Evolutionary conservation across 2,329 filamentous ascomycete genomes (phyloP), one percentile per base, ranked within the genome.

Genomic region (Pleomassaria siparia): DNA sequence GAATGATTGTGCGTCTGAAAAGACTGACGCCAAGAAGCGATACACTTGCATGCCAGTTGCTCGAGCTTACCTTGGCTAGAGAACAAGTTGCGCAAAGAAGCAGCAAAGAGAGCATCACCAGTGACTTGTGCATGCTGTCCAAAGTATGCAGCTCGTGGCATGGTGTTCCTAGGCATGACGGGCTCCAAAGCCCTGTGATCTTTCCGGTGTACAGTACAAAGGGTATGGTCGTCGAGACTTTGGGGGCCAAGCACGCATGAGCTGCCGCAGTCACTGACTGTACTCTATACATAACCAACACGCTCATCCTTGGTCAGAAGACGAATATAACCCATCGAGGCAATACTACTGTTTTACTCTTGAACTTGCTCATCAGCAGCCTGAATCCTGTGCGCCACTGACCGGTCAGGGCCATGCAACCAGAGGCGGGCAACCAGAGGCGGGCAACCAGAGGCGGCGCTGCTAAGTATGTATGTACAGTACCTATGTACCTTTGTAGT

Each of bases 281-380:
- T n/a, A n/a, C n/a, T n/a, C n/a, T n/a, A n/a, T n/a, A n/a, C n/a
- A n/a, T n/a, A n/a, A n/a, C n/a, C n/a, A n/a, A n/a, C n/a, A n/a
- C n/a, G n/a, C n/a, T n/a, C n/a, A n/a, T n/a, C n/a, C n/a, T 50
- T 53, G 28, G 50, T 50, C 46, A 53, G 24, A 39, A 39, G 40
- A 33, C 30, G 39, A 20, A 20, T 16, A 35, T n/a, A n/a, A n/a
- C 15, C 32, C 39, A 11, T 20, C 28, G 39, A 50, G 50, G 47
- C 40, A 46, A 28, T 43, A 50, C 11, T 35, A 22, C 9, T 15
- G 22, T 22, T 42, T n/a, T 33, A 46, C 36, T 39, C 21, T 24
- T 22, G 33, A 25, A 36, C 15, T 44, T n/a, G n/a, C n/a, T n/a
- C 22, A 46, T 52, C 46, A 43, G 35, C 43, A 43, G 41, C 26